Conservation (phyloP, 192 early-diverging fungal genomes). For the Gigaspora rosea region DNA sequence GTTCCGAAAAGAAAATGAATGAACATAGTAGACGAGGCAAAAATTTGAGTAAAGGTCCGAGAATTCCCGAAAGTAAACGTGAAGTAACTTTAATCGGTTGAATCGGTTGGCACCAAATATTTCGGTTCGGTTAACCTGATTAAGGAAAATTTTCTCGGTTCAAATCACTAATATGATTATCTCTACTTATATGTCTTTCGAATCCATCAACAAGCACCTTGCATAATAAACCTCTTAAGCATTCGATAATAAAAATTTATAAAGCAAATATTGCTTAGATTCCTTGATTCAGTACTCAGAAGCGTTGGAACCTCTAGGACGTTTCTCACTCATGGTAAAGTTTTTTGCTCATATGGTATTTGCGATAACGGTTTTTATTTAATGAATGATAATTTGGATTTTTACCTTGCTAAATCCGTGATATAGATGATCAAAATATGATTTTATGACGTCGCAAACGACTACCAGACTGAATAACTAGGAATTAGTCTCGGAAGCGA, state of each 20-base stretch:
- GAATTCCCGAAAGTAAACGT: no score
- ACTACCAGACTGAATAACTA: not conserved
- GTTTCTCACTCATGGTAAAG: not conserved
- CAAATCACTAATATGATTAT: no score
- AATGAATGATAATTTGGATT: conserved; percentile 35
- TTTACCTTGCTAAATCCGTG: conserved; percentile 47
- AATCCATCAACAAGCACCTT: conserved; percentile 73
- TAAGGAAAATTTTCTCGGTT: no score
- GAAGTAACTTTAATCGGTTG: no score
- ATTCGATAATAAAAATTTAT: conserved; percentile 80
- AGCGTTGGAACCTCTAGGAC: conserved; percentile 36
- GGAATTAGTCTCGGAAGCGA: not conserved
- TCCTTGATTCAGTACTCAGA: conserved; percentile 65
- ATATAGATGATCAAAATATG: conserved; percentile 60
- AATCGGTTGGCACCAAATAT: no score
- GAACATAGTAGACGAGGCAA: no score
- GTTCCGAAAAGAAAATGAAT: no score
- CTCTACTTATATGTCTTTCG: conserved; percentile 60
- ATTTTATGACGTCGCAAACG: conserved; percentile 46
- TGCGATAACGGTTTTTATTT: conserved; percentile 14
- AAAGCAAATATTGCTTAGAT: conserved; percentile 84
- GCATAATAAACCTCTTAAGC: conserved; percentile 66
- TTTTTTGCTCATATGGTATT: not conserved
- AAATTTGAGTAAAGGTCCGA: no score
- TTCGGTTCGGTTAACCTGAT: no score